Evolutionary conservation across 371 early-diverging fungal species (phyloP), one percentile per base, ranked within the genome.

Genomic region (Rhizopus sp.): DNA sequence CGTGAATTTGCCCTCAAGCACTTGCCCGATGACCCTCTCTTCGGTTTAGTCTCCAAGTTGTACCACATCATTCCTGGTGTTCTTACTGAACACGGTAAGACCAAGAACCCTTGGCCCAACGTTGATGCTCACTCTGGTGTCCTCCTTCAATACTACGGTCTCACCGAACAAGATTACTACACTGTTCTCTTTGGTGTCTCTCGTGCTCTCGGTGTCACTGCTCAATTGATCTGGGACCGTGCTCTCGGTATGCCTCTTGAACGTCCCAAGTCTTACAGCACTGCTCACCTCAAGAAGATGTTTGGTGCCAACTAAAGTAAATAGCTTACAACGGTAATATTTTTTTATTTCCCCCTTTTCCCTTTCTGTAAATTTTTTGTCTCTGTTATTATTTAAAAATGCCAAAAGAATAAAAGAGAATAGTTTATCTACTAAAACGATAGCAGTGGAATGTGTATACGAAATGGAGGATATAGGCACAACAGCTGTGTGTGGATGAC

Each of bases 71-170:
- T 90, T 35, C 99, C 99, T 29, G 92, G 90, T 65, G 94, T 97
- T 53, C 85, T 98, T 51, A 92, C 91, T 61, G 96, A 97, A 84
- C 99, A 98, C 85, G 99, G 98, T 65, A 98, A 97, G 92, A 97
- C 97, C 89, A 97, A 97, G 94, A 98, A 98, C 93, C 99, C 99
- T 62, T 98, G 94, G 94, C 99, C 99, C 77, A 98, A 98, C 78
- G 98, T 98, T 30, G 99, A 98, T 75, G 98, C 98, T 54, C 99
- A 98, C 91, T 90, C 91, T 56, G 99, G 99, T 77, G 96, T 96
- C 66, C 90, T 98, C 44, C 87, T 97, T 62, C 92, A 93, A 70
- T 93, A 97, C 88, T 98, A 91, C 75, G 96, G 96, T 55, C 84
- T 98, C 62, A 90, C 87, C 42, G 97, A 98, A 81, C 96, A 98